Base-by-base conservation (phyloP, 202 grass and related monocot species). In the Bolboschoenoplectus hybrid region DNA sequence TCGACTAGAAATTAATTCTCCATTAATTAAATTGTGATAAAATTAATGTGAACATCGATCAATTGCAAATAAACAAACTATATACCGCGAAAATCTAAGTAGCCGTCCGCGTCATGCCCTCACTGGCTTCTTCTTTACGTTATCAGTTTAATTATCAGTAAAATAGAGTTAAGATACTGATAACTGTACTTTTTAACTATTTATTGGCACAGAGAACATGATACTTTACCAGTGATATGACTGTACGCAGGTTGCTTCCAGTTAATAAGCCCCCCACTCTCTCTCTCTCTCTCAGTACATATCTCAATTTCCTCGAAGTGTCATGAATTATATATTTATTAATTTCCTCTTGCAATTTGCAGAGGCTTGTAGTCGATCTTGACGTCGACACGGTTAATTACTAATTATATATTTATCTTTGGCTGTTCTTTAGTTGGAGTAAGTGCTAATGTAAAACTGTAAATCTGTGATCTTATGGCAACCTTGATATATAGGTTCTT, bases 101-200 rank as follows among this genome's bases (percentile, higher is more conserved):
- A 78, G 51, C 74, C 74, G 74, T 78, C 74, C 74, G 6, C 50
- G 32, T 49, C 74, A 77, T 55, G 26, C 12, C 50, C 38, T 77
- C 41, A 39, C 75, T 60, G 53, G 75, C 75, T 60, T 79, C 52
- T 41, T 79, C 75, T 50, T 49, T 47, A 32, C 70, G 26, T 26
- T 47, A 45, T 68, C 36, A 70, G 7, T 63, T 63, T 63, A 60
- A 74, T 34, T 34, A 52, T 79, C 53, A 58, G 8, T 79, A 60
- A 80, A 60, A 56, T 78, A 78, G 19, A 43, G 16, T 60, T 40
- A 60, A 10, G 16, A 43, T 80, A 67, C 32, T 53, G 64, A 56
- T 56, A 26, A 69, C 46, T 71, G 82, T 84, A 83, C 81, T 83
- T 69, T 56, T 82, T 84, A 53, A 20, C 2, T 53, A 52, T 84